Conservation (phyloP, 2,329 filamentous ascomycete genomes). For the Passalora sequoiae region DNA sequence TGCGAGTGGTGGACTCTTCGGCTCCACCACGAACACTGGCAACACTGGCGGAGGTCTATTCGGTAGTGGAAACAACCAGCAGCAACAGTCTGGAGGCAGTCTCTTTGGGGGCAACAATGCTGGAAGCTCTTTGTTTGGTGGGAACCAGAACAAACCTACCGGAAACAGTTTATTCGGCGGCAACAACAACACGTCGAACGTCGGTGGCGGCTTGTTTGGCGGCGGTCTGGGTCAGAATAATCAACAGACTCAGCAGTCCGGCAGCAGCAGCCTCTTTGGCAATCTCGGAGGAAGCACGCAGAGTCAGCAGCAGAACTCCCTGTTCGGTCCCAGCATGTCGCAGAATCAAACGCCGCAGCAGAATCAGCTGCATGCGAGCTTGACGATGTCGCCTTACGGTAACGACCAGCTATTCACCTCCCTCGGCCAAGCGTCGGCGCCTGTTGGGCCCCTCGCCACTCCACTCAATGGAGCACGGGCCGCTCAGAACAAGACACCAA, state of each 20-base stretch:
- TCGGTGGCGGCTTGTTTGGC: constrained; percentile 29
- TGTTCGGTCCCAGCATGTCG: constrained; percentile 49
- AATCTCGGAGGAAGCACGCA: constrained; percentile 30
- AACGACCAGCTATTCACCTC: constrained; percentile 79
- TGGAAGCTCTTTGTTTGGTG: constrained; percentile 26
- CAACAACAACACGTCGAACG: constrained; percentile 31
- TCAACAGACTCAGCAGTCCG: constrained; percentile 34
- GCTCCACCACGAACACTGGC: constrained; percentile 27
- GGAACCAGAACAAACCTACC: constrained; percentile 40
- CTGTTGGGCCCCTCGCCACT: constrained; percentile 85
- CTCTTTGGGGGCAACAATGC: constrained; percentile 37
- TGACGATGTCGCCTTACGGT: constrained; percentile 86
- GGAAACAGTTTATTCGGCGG: constrained; percentile 41
- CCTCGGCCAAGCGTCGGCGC: constrained; percentile 59
- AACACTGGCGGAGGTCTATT: constrained; percentile 34
- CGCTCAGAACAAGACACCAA: constrained; percentile 27
- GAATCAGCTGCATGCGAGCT: constrained; percentile 50
- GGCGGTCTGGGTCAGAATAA: constrained; percentile 32
- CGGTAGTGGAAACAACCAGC: constrained; percentile 28
- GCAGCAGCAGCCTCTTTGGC: constrained; percentile 39
- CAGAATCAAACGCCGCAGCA: constrained; percentile 48
- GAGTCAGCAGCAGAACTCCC: constrained; percentile 42
- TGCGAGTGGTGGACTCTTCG: constrained; percentile 38
- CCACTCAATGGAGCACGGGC: constrained; percentile 65
- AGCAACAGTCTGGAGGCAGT: constrained; percentile 30